Evolutionary conservation across 2,329 filamentous ascomycete genomes (phyloP).

Genomic region (Penicillium thymicola): DNA sequence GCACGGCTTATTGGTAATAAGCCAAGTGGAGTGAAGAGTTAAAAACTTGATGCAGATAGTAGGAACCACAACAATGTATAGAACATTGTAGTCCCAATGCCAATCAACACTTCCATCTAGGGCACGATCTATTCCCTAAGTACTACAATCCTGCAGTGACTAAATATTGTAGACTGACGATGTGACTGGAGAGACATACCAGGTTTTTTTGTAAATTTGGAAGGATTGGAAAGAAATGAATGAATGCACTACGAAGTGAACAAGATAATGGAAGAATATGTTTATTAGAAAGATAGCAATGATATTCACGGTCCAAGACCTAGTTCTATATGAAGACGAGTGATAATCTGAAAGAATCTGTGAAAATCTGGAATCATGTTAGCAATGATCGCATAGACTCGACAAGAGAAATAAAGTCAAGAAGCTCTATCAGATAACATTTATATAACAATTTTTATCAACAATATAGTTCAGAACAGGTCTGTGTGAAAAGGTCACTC

Average conservation of each 20-base stretch:
- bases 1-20: not conserved
- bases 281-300: not conserved
- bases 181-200: not conserved
- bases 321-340: not conserved
- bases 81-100: too few species aligned
- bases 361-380: conserved; percentile 4
- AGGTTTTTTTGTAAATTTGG: not conserved
- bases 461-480: conserved; percentile 61
- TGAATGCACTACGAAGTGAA: not conserved
- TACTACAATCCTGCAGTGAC: not conserved
- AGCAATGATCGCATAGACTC: conserved; percentile 13
- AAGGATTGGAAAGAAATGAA: not conserved
- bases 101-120: not conserved
- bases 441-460: conserved; percentile 39
- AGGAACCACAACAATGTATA: not conserved
- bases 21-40: not conserved
- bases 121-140: not conserved
- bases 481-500: conserved; percentile 13
- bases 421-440: conserved; percentile 46
- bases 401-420: conserved; percentile 14
- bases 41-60: not conserved
- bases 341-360: not conserved
- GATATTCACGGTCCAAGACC: not conserved
- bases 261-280: not conserved
- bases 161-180: not conserved